Evolutionary conservation across 805 yeast genomes (phyloP), one percentile per base, ranked within the genome.

Genomic region (Teunomyces cretensis): DNA sequence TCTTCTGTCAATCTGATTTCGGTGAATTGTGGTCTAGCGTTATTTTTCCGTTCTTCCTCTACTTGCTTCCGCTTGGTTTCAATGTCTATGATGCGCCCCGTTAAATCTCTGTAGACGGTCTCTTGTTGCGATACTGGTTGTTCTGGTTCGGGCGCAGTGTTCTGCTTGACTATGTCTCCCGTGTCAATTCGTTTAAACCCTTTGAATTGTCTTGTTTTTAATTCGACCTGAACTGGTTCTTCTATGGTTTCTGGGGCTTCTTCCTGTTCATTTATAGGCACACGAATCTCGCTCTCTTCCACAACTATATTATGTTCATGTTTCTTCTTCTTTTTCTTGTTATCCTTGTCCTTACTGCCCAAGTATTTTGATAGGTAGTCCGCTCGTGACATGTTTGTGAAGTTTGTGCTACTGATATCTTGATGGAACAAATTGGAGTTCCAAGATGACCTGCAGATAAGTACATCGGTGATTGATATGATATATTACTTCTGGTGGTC

Each of bases 31-130:
- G 47, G 49, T 43, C 46, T 46, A 41, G 44, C 41, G 17, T 44
- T 24, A 16, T 43, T 30, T 33, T 37, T 58, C 61, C 30, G 57
- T 45, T 43, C 55, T 52, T 45, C 44, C 9, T 59, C 61, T 33
- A 60, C 52, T 44, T 64, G 56, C 31, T 59, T 51, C 48, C 58
- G 45, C 38, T 54, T 47, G 32, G 49, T 52, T 16, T 64, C 58
- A 40, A 76, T 59, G 49, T 79, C 76, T 2, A 84, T 65, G 15
- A 67, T 70, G 27, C 77, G 65, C 13, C 95, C 95, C 1, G 73
- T 57, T 2, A 76, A 65, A 56, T 86, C 92, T 70, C 94, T 75
- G 54, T 76, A 78, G 0, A 80, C 67, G 0, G 86, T 81, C 33
- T 33, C 42, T 2, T 44, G 42, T 4, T 28, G 33, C 22, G 36